Base-by-base conservation (phyloP, 1,139 yeast species). In the Blastobotrys ciferrii region DNA sequence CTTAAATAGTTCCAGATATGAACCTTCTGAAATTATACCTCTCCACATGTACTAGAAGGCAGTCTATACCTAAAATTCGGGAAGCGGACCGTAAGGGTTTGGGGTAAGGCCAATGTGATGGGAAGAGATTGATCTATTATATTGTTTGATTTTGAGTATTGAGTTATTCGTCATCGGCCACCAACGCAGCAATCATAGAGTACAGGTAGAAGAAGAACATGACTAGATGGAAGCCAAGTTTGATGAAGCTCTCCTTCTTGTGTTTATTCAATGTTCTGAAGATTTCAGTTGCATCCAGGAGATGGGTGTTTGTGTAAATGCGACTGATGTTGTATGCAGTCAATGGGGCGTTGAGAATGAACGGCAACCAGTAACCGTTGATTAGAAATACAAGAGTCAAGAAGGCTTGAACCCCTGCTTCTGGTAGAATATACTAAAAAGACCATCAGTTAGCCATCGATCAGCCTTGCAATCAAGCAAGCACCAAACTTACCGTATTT, bases 201-300 rank as follows among this genome's bases (percentile, higher is more conserved):
- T 91, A 92, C 65, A 92, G 79, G 78, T 89, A 91, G 77, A 80
- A 89, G 84, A 92, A 92, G 80, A 92, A 92, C 84, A 91, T 77
- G 63, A 89, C 73, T 61, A 92, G 76, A 68, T 89, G 94, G 81
- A 87, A 87, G 11, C 95, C 97, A 63, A 92, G 79, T 71, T 92
- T 92, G 68, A 86, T 71, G 66, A 91, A 91, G 49, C 91, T 79
- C 72, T 89, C 98, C 70, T 84, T 86, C 80, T 94, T 92, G 73
- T 92, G 96, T 65, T 84, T 87, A 59, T 88, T 81, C 64, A 94
- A 77, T 44, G 98, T 91, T 74, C 98, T 83, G 74, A 92, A 92
- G 64, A 92, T 94, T 72, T 92, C 98, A 43, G 99, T 92, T 52
- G 98, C 98, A 70, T 92, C 99, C 68, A 94, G 80, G 56, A 88